These are phyloP conservation scores for Primulina huaijiensis DNA, from an alignment of 257 asterid genomes.

Conservation along the genomic window DNA sequence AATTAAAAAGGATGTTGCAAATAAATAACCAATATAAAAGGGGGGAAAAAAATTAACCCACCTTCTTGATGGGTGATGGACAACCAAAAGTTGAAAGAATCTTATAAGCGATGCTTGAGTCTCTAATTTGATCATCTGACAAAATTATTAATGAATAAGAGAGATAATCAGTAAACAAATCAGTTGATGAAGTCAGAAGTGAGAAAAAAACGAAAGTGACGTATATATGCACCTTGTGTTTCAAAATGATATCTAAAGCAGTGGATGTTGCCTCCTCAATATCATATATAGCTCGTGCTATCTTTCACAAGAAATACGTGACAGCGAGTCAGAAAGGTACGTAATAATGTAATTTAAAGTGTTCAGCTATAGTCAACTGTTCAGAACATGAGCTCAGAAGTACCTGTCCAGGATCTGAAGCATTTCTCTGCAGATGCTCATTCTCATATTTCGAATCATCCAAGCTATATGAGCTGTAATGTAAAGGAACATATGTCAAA, in stretches of 20 bases:
- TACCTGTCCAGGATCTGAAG: constrained; percentile 76
- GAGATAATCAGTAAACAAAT: constrained; percentile 6
- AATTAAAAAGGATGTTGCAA: constrained; percentile 18
- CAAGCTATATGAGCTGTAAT: constrained; percentile 68
- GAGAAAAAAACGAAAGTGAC: constrained; percentile 13
- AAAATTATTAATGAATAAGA: constrained; percentile 6
- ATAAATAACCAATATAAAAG: neutral
- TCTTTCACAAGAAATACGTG: constrained; percentile 43
- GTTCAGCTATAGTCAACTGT: constrained; percentile 20
- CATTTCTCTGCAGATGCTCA: constrained; percentile 59
- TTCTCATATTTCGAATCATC: constrained; percentile 74
- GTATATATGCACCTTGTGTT: constrained; percentile 57
- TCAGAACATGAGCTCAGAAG: constrained; percentile 25
- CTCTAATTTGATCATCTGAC: constrained; percentile 79
- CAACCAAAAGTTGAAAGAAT: constrained; percentile 86
- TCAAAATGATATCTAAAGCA: constrained; percentile 66
- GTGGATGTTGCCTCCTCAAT: constrained; percentile 90
- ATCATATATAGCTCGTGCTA: constrained; percentile 83
- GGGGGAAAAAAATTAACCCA: constrained; percentile 23
- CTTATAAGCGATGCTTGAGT: constrained; percentile 61
- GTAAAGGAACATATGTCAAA: constrained; percentile 12
- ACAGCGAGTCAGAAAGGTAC: constrained; percentile 31
- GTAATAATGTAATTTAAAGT: constrained; percentile 11
- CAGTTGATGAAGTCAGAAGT: constrained; percentile 4
- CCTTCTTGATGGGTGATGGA: constrained; percentile 97